Evolutionary conservation across 129 eudicot species (phyloP).

Genomic region (Scalesia atractyloides): DNA sequence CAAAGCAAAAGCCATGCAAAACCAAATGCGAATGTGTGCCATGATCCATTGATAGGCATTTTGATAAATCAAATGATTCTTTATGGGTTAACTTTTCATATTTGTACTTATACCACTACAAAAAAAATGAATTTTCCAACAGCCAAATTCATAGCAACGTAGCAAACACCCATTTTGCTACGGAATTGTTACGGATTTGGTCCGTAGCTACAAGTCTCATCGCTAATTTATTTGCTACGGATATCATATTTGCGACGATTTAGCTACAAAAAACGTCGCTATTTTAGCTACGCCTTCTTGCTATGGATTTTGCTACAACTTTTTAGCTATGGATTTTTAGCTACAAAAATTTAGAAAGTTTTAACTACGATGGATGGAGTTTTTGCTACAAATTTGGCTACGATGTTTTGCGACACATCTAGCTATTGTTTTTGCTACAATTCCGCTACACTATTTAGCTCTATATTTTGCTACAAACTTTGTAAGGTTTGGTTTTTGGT

Average conservation of each 20-base stretch:
- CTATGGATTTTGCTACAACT: not conserved
- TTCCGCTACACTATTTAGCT: not conserved
- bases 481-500: not conserved
- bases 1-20: slow-evolving; percentile 21
- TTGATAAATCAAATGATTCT: not conserved
- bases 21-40: slow-evolving; percentile 16
- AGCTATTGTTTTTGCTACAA: not conserved
- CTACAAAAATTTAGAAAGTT: too few species aligned
- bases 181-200: too few species aligned
- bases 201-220: too few species aligned
- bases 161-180: too few species aligned
- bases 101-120: too few species aligned
- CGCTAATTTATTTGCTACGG: too few species aligned
- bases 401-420: too few species aligned
- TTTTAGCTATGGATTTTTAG: too few species aligned
- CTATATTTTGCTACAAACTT: not conserved
- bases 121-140: too few species aligned
- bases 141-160: too few species aligned
- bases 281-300: not conserved
- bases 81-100: too few species aligned
- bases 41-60: not conserved
- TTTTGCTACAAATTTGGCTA: not conserved
- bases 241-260: not conserved
- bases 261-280: not conserved
- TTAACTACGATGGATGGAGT: not conserved